Evolutionary conservation across 2,329 filamentous ascomycete genomes (phyloP), one percentile per base, ranked within the genome.

Genomic region (Juglanconis sp.): DNA sequence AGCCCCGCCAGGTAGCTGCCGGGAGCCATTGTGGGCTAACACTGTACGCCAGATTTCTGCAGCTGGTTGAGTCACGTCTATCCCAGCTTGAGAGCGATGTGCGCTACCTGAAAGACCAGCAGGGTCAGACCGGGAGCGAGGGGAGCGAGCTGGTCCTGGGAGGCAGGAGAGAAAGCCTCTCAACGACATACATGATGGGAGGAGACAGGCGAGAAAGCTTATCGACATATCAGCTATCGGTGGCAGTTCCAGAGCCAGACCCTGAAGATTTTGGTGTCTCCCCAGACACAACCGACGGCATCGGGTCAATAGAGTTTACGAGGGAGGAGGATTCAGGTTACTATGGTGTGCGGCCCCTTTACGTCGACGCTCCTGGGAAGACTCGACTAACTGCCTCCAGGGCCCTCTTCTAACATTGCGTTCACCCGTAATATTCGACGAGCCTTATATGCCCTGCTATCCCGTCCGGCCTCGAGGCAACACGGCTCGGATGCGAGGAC

Each of bases 201-300:
- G 53, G 36, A 15, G 56, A 56, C 5, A 35, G 57, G 5, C 42
- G 60, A 13, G 53, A 49, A 17, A 57, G 60, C 24, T 11, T 56
- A 11, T 46, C 44, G 5, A 54, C 47, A 4, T 56, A 63, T 6
- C 52, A 52, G 13, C 44, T 51, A 15, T 40, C 55, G 4, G 38
- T 30, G 15, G 53, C 48, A 15, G 70, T 38, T 58, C 69, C 51
- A 72, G 77, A 65, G 65, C 74, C 13, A 62, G 56, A 40, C 69
- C 70, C 65, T 68, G 67, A 57, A 31, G 59, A 60, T 1, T 58
- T 55, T 13, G 55, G 56, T 11, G 59, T 48, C 13, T 53, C 42
- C 1, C 58, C 58, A 5, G 59, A 65, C 52, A 55, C 63, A 2
- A 66, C 61, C 1, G 67, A 69, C 57, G 66, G 67, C 5, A 63